phyloP scores from a whole-genome alignment of 345 rosid genomes.

The Sonneratia caseolaris region DNA sequence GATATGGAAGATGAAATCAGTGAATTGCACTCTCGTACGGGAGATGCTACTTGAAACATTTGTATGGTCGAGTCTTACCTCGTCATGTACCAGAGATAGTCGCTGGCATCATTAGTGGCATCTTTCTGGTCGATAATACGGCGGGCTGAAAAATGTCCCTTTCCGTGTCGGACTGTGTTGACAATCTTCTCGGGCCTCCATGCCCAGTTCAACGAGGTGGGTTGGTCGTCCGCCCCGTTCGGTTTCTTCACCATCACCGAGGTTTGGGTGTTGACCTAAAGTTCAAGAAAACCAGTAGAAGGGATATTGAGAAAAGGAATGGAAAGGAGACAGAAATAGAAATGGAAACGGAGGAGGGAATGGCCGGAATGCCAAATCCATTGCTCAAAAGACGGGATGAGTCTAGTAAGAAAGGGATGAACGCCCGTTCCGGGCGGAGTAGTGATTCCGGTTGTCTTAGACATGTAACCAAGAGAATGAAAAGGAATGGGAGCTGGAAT shows the following conservation, averaged over 20 bases:
- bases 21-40: too few species aligned
- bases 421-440: too few species aligned
- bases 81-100: constrained; percentile 68
- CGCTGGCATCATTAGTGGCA: constrained; percentile 35
- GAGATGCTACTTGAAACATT: not conserved
- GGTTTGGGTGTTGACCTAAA: constrained; percentile 44
- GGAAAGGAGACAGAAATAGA: too few species aligned
- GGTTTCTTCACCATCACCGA: constrained; percentile 26
- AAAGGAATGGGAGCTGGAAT: too few species aligned
- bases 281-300: not conserved
- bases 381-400: too few species aligned
- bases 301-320: too few species aligned
- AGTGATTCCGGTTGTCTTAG: too few species aligned
- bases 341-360: too few species aligned
- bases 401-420: too few species aligned
- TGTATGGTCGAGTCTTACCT: constrained; percentile 22
- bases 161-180: constrained; percentile 19
- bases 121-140: constrained; percentile 49
- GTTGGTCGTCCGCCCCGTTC: constrained; percentile 23
- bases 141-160: constrained; percentile 19
- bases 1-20: not conserved
- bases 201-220: constrained; percentile 30
- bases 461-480: too few species aligned
- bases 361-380: too few species aligned
- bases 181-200: constrained; percentile 50